Evolutionary conservation across 306 rosid species (phyloP), one percentile per base, ranked within the genome.

Genomic region (Lithocarpus polystachyus): DNA sequence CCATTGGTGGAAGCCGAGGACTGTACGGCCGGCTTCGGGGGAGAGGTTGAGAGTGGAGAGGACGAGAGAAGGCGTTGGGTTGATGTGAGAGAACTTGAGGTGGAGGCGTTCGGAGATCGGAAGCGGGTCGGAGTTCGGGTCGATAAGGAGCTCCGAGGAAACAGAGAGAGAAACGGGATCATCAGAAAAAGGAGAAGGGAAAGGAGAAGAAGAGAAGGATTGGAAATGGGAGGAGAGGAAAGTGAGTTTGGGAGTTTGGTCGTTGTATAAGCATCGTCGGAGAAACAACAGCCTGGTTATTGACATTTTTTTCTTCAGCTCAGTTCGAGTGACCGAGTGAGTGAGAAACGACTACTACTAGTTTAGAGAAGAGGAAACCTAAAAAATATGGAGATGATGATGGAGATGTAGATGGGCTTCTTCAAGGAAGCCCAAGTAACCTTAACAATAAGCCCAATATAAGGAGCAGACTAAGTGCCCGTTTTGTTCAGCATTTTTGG

Each of bases 11-110:
- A 91, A 88, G 68, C 95, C 97, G 29, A 92, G 12, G 0, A 87
- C 89, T 2, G 87, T 68, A 20, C 92, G 91, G 20, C 93, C 91
- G 48, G 97, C 97, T 18, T 86, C 89, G 14, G 89, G 86, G 5
- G 92, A 88, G 43, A 82, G 87, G 68, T 86, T 81, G 56, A 92
- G 92, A 7, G 87, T 84, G 57, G 77, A 69, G n/a, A 82, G 90
- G 62, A 92, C 64, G 23, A 89, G 74, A 9, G 71, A 6, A 0
- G 92, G 79, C 2, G 90, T 86, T 0, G 94, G 94, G 3, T 80
- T 77, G 65, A 95, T 56, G 79, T 91, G 97, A 1, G 98, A 88
- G 88, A 90, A 89, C 79, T 84, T 77, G 2, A 91, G 92, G 5
- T 88, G 79, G 56, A 94, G 92, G 31, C 91, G 92, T 77, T 86